Percentiles rank a stretch among this genome's conserved stretches.
Conservation (phyloP, 805 yeast species). For the Kregervanrija fluxuum region DNA sequence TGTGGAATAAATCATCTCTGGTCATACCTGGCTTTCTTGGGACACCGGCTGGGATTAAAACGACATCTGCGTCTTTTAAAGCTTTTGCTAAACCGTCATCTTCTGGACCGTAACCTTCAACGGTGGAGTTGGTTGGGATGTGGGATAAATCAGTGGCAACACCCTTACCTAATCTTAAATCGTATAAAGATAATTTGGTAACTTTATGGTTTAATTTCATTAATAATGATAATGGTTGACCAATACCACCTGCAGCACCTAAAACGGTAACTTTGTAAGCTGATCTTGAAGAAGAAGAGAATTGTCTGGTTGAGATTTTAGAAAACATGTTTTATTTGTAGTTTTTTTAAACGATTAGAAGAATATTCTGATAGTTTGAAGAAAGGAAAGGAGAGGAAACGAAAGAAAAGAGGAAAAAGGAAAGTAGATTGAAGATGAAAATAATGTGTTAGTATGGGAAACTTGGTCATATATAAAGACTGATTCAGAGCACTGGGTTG, state of each 20-base stretch:
- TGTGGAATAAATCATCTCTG: constrained; percentile 93
- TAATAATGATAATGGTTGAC: constrained; percentile 79
- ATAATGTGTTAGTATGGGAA: too few species aligned
- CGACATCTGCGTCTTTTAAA: constrained; percentile 72
- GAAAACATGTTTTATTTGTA: constrained; percentile 39
- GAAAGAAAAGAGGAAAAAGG: not conserved
- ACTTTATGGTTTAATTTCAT: constrained; percentile 85
- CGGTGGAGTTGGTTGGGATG: constrained; percentile 86
- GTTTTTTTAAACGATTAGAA: not conserved
- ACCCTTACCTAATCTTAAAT: constrained; percentile 89
- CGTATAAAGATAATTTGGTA: constrained; percentile 79
- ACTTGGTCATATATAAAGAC: too few species aligned
- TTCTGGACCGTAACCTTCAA: constrained; percentile 83
- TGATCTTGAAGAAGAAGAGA: constrained; percentile 57
- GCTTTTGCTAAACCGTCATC: constrained; percentile 58
- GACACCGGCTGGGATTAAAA: constrained; percentile 94
- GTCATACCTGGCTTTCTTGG: constrained; percentile 99
- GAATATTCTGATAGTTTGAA: not conserved
- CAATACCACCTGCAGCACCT: constrained; percentile 95
- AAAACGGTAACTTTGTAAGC: constrained; percentile 75
- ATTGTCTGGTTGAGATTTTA: constrained; percentile 42
- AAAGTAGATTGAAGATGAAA: not conserved
- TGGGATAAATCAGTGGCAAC: constrained; percentile 96
- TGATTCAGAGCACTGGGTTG: too few species aligned
- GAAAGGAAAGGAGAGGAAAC: not conserved